These are phyloP conservation scores for Talaromyces pinophilus DNA, from an alignment of 2,329 filamentous ascomycete genomes.

Conservation along the genomic window DNA sequence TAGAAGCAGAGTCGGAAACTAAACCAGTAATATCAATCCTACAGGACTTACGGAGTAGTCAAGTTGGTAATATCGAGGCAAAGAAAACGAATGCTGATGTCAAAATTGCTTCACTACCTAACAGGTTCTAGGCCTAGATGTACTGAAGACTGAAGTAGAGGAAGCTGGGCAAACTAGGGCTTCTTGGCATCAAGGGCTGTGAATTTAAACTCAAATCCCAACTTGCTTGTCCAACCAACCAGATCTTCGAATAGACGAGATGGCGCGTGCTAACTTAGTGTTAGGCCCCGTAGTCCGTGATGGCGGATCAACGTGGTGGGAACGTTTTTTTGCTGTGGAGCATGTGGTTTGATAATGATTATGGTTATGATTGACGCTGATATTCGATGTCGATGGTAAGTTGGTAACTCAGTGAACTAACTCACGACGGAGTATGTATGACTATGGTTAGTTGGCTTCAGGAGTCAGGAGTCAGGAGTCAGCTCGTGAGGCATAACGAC, in stretches of 20 bases:
- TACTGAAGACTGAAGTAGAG: neutral
- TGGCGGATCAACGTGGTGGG: constrained; percentile 1
- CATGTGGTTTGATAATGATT: neutral
- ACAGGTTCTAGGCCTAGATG: neutral
- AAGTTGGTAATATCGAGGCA: neutral
- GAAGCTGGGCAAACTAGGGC: neutral
- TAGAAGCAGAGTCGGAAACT: neutral
- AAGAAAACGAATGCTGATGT: neutral
- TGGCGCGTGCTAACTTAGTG: neutral
- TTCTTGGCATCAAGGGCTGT: neutral
- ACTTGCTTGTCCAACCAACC: neutral
- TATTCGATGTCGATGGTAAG: neutral
- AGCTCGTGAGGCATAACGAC: neutral
- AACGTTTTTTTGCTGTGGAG: neutral
- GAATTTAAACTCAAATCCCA: constrained; percentile 5
- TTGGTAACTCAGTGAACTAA: too few relatives aligned
- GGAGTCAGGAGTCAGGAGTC: neutral
- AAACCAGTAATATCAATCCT: neutral
- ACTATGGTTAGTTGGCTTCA: neutral
- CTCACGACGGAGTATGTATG: neutral
- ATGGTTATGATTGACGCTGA: neutral
- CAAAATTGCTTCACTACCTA: neutral
- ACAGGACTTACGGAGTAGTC: neutral
- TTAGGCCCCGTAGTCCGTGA: neutral
- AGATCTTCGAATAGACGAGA: constrained; percentile 3